Evolutionary conservation across 2,329 filamentous ascomycete species (phyloP).

Genomic region (Colletotrichum godetiae): DNA sequence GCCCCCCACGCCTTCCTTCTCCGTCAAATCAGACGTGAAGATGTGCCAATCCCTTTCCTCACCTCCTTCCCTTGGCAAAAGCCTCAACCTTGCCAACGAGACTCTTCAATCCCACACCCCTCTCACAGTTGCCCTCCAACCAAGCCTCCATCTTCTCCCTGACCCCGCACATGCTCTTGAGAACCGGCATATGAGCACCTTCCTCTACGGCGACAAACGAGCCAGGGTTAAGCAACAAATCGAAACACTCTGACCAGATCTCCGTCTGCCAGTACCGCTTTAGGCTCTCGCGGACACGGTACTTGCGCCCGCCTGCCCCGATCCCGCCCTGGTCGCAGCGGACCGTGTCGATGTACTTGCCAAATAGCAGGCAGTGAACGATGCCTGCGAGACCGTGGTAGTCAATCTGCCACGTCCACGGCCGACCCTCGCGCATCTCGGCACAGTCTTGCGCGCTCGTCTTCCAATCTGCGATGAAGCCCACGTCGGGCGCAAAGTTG

Average conservation of each 20-base stretch:
- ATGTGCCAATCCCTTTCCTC: not conserved
- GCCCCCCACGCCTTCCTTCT: not conserved
- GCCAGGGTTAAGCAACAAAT: conserved; percentile 85
- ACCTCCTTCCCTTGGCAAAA: conserved; percentile 51
- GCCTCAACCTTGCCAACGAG: conserved; percentile 73
- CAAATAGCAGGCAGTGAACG: conserved; percentile 89
- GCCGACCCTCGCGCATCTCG: conserved; percentile 92
- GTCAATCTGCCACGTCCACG: conserved; percentile 98
- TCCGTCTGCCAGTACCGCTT: conserved; percentile 98
- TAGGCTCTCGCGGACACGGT: conserved; percentile 82
- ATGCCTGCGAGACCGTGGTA: conserved; percentile 93
- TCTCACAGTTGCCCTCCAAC: conserved; percentile 85
- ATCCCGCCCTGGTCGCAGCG: conserved; percentile 66
- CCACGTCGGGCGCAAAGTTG: conserved; percentile 79
- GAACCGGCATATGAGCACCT: conserved; percentile 75
- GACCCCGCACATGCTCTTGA: conserved; percentile 74
- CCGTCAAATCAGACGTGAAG: conserved; percentile 15
- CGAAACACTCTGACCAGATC: conserved; percentile 86
- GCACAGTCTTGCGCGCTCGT: conserved; percentile 88
- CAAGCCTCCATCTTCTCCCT: conserved; percentile 86
- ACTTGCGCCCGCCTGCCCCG: conserved; percentile 71
- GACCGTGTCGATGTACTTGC: conserved; percentile 90
- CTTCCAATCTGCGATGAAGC: conserved; percentile 97
- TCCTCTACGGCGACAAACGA: conserved; percentile 74
- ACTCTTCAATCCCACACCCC: conserved; percentile 78